phyloP scores from a whole-genome alignment of 805 yeast genomes.

The Starmerella asiatica region DNA sequence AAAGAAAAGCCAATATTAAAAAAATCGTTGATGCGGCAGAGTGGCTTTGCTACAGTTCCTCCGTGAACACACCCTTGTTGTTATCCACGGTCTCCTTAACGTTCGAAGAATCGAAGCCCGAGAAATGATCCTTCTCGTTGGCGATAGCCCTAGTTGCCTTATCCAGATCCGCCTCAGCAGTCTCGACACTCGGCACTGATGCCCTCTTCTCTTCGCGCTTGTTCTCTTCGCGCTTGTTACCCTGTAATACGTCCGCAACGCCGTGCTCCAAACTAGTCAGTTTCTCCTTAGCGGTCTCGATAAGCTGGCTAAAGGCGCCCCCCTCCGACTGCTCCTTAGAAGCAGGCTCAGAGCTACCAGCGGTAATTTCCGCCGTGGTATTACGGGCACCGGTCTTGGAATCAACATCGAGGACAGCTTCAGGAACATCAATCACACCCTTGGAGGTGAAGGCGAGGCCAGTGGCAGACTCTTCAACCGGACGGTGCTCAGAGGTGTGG shows the following conservation, averaged over 20 bases:
- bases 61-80: slow-evolving; percentile 20
- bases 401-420: neutral
- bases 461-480: slow-evolving; percentile 12
- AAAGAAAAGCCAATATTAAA: too few relatives aligned
- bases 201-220: neutral
- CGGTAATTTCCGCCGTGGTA: too few relatives aligned
- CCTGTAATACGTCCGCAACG: too few relatives aligned
- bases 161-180: slow-evolving; percentile 1
- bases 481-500: slow-evolving; percentile 7
- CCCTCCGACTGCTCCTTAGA: too few relatives aligned
- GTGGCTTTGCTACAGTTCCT: too few relatives aligned
- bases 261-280: too few relatives aligned
- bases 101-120: slow-evolving; percentile 22
- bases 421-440: neutral
- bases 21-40: too few relatives aligned
- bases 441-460: neutral
- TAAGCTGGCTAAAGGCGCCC: too few relatives aligned
- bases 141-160: slow-evolving; percentile 9
- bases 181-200: neutral
- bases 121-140: slow-evolving; percentile 14
- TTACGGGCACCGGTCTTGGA: neutral
- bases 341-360: too few relatives aligned
- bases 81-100: slow-evolving; percentile 15
- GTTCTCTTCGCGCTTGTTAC: neutral
- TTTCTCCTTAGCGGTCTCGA: too few relatives aligned